Evolutionary conservation across 768 basidiomycete species (phyloP).

Genomic region (Hygrophorus pudorinus): DNA sequence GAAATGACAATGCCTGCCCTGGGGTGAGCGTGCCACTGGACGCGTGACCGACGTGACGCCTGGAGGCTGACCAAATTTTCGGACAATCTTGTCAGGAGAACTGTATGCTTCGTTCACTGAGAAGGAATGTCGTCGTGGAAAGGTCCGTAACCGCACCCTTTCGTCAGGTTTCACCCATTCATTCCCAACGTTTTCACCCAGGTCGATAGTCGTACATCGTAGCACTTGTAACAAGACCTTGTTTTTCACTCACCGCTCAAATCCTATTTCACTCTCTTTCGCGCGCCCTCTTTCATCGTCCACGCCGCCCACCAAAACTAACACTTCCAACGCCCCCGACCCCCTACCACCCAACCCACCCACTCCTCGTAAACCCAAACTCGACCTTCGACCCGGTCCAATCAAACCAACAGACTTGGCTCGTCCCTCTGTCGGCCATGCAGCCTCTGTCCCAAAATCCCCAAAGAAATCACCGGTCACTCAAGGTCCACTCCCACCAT

Average conservation of each 20-base stretch:
- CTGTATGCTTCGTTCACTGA: constrained; percentile 14
- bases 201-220: too few relatives aligned
- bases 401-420: constrained; percentile 31
- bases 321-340: constrained; percentile 11
- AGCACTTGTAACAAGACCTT: too few relatives aligned
- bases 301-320: constrained; percentile 4
- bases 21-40: too few relatives aligned
- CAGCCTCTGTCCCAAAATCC: constrained; percentile 14
- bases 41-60: too few relatives aligned
- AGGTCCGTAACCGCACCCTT: constrained; percentile 3
- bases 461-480: constrained; percentile 12
- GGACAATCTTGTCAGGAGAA: too few relatives aligned
- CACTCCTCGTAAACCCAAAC: constrained; percentile 33
- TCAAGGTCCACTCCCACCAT: constrained; percentile 12
- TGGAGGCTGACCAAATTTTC: too few relatives aligned
- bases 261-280: too few relatives aligned
- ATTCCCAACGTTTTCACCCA: too few relatives aligned
- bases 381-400: constrained; percentile 58
- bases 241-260: too few relatives aligned
- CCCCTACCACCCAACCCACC: constrained; percentile 15
- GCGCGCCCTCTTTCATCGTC: neutral
- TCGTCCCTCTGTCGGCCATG: constrained; percentile 20
- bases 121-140: constrained; percentile 8
- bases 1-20: too few relatives aligned
- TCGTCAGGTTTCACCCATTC: too few relatives aligned